These are phyloP conservation scores for Leccinum brunneo-olivaceum DNA, from an alignment of 1,284 basidiomycete species.

Conservation along the genomic window DNA sequence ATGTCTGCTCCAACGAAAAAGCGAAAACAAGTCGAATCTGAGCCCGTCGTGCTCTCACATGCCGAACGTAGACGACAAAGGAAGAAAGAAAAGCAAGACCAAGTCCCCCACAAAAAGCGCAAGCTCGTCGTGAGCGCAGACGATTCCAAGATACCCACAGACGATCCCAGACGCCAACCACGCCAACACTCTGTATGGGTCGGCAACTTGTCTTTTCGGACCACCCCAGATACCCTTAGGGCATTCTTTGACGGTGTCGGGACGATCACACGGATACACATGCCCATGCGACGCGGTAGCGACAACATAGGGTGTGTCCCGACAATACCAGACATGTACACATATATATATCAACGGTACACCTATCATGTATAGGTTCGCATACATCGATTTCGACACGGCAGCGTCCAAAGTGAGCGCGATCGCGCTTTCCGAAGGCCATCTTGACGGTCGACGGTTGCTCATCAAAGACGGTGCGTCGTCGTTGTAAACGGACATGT, in stretches of 20 bases:
- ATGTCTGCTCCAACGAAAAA: slow-evolving; percentile 16
- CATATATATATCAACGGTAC: no score
- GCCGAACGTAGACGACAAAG: slow-evolving; percentile 62
- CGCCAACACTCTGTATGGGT: slow-evolving; percentile 89
- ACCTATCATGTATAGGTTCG: slow-evolving; percentile 59
- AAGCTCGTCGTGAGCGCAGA: slow-evolving; percentile 39
- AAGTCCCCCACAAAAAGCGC: slow-evolving; percentile 30
- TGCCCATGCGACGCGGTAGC: slow-evolving; percentile 58
- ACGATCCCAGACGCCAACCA: slow-evolving; percentile 27
- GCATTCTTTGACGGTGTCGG: slow-evolving; percentile 69
- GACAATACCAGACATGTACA: no score
- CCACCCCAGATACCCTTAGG: slow-evolving; percentile 65
- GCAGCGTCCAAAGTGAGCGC: slow-evolving; percentile 69
- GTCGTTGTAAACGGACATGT: no score
- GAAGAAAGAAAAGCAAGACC: slow-evolving; percentile 41
- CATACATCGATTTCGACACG: slow-evolving; percentile 90
- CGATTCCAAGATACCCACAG: neutral
- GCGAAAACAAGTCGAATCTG: slow-evolving; percentile 16
- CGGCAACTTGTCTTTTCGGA: slow-evolving; percentile 91
- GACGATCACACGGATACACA: slow-evolving; percentile 67
- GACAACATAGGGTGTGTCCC: slow-evolving; percentile 63
- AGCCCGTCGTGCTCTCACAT: slow-evolving; percentile 53
- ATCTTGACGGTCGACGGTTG: slow-evolving; percentile 79
- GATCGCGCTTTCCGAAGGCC: slow-evolving; percentile 75
- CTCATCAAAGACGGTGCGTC: slow-evolving; percentile 86